Base-by-base conservation (phyloP, 805 yeast species). In the Lachancea nothofagi region DNA sequence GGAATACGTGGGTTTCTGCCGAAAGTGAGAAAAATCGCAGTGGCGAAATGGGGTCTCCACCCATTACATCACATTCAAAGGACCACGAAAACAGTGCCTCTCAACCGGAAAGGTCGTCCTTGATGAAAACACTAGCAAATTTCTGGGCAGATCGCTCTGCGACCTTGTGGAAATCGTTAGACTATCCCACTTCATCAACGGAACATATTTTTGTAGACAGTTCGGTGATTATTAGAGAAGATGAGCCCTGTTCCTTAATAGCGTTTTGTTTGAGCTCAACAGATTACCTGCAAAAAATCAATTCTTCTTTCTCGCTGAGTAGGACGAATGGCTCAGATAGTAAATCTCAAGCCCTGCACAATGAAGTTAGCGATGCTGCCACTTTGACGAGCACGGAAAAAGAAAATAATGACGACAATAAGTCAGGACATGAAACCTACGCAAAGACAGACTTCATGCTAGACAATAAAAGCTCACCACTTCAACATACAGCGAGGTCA, bases 141-240 rank as follows among this genome's bases (percentile, higher is more conserved):
- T 93, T 93, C 61, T 93, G 97, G 97, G 97, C 97, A 1, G 97
- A 93, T 62, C 69, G 98, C 53, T 85, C 97, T 1, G 93, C 97
- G 0, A 82, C 94, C 1, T 71, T 93, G 15, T 94, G 97, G 97
- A 88, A 85, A 48, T 95, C 96, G 0, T 67, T 93, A 24, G 81
- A 76, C 14, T 89, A 88, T 61, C 96, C 97, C 1, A 68, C 89
- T 2, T 47, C 64, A 2, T 73, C 88, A 0, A 73, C 82, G 0
- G 97, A 93, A 55, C 97, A 93, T 58, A 77, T 90, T 1, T 93
- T 93, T 67, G 87, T 86, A 14, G 97, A 94, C 55, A 85, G 95
- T 6, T 87, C 85, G 59, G 95, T 93, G 15, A 80, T 93, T 42
- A 90, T 93, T 7, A 69, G 98, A 36, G 99, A 93, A 53, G 96